Base-by-base conservation (phyloP, 2,329 filamentous ascomycete genomes). In the Purpureocillium lavendulum region DNA sequence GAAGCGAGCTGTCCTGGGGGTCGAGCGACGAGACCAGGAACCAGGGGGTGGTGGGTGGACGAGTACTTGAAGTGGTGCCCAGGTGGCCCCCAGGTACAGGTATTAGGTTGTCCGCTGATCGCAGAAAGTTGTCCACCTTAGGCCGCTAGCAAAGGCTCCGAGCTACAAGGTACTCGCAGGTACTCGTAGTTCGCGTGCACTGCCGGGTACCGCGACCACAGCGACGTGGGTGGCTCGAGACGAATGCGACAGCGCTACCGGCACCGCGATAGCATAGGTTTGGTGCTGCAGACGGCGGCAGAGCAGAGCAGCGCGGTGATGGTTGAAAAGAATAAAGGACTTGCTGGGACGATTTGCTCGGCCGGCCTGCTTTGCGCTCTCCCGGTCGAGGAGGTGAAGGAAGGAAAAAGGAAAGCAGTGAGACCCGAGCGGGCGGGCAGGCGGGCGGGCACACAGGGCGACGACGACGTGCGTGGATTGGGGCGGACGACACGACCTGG, bases 31-130 rank as follows among this genome's bases (percentile, higher is more conserved):
- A 39, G 41, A 35, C 41, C 44, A 42, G 43, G 54, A 50, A 39
- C 38, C 40, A 43, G 38, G 36, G 43, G 42, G 37, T 32, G 38
- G 43, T 29, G 6, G 29, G 29, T 12, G 29, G 29, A 5, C 11
- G 12, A 12, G 29, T 30, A 12, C 29, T 30, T 12, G 29, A 12
- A 6, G 21, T 5, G 21, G 6, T 26, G 6, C 49, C n/a, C n/a
- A n/a, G n/a, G n/a, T n/a, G n/a, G n/a, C n/a, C n/a, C n/a, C n/a
- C n/a, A n/a, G n/a, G n/a, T n/a, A n/a, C n/a, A n/a, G n/a, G n/a
- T n/a, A n/a, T n/a, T n/a, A n/a, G n/a, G n/a, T 49, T 56, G 52
- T 52, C 51, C 55, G 56, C 53, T 57, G 55, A 56, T 58, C 50
- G 56, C 51, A 53, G 57, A 47, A 49, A 51, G 54, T 49, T 55